Evolutionary conservation across 495 filamentous ascomycete genomes (phyloP).

Genomic region (Pyrenopolyporus hunteri): DNA sequence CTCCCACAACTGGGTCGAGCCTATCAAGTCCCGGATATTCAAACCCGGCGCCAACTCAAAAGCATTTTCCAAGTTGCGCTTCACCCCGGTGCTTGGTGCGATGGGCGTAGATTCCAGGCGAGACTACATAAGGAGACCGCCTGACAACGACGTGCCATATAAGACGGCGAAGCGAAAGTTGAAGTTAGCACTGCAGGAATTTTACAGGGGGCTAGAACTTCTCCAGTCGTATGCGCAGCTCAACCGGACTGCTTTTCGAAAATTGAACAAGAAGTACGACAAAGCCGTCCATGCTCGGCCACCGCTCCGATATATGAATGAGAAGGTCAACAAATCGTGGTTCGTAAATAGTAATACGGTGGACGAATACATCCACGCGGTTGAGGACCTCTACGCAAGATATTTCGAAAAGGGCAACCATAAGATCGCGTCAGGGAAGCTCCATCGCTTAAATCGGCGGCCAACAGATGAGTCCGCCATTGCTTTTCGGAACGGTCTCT

Average conservation of each 20-base stretch:
- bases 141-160: slow-evolving; percentile 70
- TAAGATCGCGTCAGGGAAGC: slow-evolving; percentile 86
- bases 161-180: slow-evolving; percentile 86
- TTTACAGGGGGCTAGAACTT: slow-evolving; percentile 88
- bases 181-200: slow-evolving; percentile 88
- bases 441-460: slow-evolving; percentile 70
- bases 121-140: slow-evolving; percentile 70
- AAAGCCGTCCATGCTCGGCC: slow-evolving; percentile 81
- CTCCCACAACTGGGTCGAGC: slow-evolving; percentile 47
- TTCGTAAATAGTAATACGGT: slow-evolving; percentile 86
- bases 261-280: slow-evolving; percentile 99
- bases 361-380: slow-evolving; percentile 74
- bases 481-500: slow-evolving; percentile 80
- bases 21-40: slow-evolving; percentile 51
- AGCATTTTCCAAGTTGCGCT: slow-evolving; percentile 48
- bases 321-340: slow-evolving; percentile 87
- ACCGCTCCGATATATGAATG: slow-evolving; percentile 82
- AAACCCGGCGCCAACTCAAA: slow-evolving; percentile 56
- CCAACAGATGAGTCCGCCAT: slow-evolving; percentile 72
- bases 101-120: slow-evolving; percentile 50
- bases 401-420: slow-evolving; percentile 91
- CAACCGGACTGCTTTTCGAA: slow-evolving; percentile 91
- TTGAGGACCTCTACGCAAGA: slow-evolving; percentile 89
- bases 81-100: slow-evolving; percentile 47
- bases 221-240: slow-evolving; percentile 87